Base-by-base conservation (phyloP, 2,329 filamentous ascomycete genomes). In the Phaeophleospora eucalypticola region DNA sequence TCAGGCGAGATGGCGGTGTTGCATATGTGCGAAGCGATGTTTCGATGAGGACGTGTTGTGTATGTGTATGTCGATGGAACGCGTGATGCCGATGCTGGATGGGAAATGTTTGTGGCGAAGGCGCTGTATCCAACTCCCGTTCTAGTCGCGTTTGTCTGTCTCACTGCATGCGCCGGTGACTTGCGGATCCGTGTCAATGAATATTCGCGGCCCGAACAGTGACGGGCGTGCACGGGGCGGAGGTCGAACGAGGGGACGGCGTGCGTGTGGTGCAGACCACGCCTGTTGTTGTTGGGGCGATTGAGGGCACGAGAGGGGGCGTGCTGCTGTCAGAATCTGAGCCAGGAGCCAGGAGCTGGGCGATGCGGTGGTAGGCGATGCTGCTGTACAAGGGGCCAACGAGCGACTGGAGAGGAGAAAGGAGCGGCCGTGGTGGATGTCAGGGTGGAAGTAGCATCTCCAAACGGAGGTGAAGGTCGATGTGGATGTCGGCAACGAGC, bases 201-300 rank as follows among this genome's bases (percentile, higher is more conserved):
- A 57, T 57, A 57, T 47, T 46, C 35, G 45, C 43, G 43, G 29
- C 36, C 18, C 32, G 40, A 32, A 32, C 27, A 36, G 43, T 40
- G 44, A 36, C 43, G 35, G 41, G 21, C 43, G 43, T 47, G 29
- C 20, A 43, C 38, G 43, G 48, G 39, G 36, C 19, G 39, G 17
- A 20, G n/a, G 36, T 42, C 36, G 53, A 54, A 48, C 46, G 53
- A 56, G 46, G 40, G 53, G 48, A 48, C 47, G 51, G 51, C 53
- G 38, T 49, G 47, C 42, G 46, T 42, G 45, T 40, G 36, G 12
- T 34, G 45, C 46, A 48, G 43, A 45, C 32, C 41, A 24, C 29
- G 41, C 44, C 33, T 17, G 35, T 29, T 36, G 39, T 36, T 38
- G 44, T 41, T 37, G 32, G 21, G 29, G 15, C 18, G 34, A 29